Base-by-base conservation (phyloP, 2,329 filamentous ascomycete species). In the Rhexocercosporidium sp. region DNA sequence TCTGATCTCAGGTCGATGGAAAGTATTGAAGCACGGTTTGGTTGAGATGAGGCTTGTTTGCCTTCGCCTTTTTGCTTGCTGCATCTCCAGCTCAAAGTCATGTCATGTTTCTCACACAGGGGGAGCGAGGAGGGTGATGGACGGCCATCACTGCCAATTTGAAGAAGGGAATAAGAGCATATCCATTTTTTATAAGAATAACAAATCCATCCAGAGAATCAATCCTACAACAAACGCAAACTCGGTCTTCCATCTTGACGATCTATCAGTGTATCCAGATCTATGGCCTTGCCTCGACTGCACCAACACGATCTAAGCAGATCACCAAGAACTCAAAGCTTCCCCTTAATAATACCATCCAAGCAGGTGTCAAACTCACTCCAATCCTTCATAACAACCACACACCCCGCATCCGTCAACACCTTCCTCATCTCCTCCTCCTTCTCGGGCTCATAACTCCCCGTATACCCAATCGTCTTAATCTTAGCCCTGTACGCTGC, bases 381-480 rank as follows among this genome's bases (percentile, higher is more conserved):
- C 87, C 87, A 89, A 75, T 88, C 75, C 60, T 81, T 74, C 84
- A 89, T 92, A 76, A 92, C 82, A 66, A 88, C 79, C 67, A 84
- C 82, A 64, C 87, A 89, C 16, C 90, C 90, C 0, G 87, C 85
- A 12, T 89, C 86, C 12, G 75, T 82, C 74, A 93, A 79, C 34
- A 84, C 78, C 75, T 87, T 83, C 69, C 84, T 84, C 88, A 93
- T 92, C 79, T 90, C 85, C 57, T 85, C 82, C 80, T 86, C 82
- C 80, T 90, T 82, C 46, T 83, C 80, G 63, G 61, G 62, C 59
- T 77, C 74, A 80, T 95, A 96, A 66, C 91, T 91, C 44, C 94
- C 94, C 34, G 96, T 91, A 79, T 97, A 97, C 64, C 90, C 94
- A 74, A 97, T 89, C 70, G 91, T 89, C 69, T 88, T 90, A 76